Conservation (phyloP, 2,329 filamentous ascomycete species). For the Raffaelea albimanens region DNA sequence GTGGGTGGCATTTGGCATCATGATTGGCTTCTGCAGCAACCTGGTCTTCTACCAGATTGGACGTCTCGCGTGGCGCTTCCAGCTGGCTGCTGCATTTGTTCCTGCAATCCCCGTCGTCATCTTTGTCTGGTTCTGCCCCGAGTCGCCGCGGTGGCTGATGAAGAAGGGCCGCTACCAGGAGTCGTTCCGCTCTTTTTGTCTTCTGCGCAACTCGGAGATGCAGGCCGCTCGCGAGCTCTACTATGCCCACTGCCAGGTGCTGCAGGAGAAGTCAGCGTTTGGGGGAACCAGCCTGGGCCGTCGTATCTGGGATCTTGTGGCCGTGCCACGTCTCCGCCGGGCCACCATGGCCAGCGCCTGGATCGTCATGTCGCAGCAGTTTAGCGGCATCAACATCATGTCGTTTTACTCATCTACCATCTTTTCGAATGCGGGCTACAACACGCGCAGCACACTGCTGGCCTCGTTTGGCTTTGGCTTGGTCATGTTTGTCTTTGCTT, state of each 20-base stretch:
- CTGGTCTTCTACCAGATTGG: conserved; percentile 51
- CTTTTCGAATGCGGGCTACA: conserved; percentile 32
- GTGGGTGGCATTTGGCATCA: conserved; percentile 42
- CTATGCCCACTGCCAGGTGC: conserved; percentile 44
- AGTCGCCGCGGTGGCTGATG: conserved; percentile 55
- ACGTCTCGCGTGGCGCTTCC: conserved; percentile 50
- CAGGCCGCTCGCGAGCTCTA: conserved; percentile 57
- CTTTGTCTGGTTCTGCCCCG: conserved; percentile 48
- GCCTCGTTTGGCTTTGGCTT: conserved; percentile 34
- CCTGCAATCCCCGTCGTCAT: conserved; percentile 52
- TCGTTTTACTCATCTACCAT: conserved; percentile 39
- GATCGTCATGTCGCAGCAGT: conserved; percentile 58
- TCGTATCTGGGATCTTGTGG: conserved; percentile 47
- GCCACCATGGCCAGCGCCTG: conserved; percentile 59
- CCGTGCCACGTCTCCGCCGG: conserved; percentile 45
- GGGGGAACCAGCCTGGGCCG: conserved; percentile 33
- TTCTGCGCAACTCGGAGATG: conserved; percentile 46
- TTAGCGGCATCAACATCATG: conserved; percentile 42
- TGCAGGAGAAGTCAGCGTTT: conserved; percentile 26
- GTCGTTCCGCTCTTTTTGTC: conserved; percentile 46
- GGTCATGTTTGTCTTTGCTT: conserved; percentile 51
- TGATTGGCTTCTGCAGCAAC: conserved; percentile 55
- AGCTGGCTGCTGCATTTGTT: conserved; percentile 54
- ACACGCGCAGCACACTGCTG: conserved; percentile 25
- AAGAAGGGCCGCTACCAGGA: conserved; percentile 46